phyloP scores from a whole-genome alignment of 2,329 filamentous ascomycete species.

The Elsinoe arachidis region DNA sequence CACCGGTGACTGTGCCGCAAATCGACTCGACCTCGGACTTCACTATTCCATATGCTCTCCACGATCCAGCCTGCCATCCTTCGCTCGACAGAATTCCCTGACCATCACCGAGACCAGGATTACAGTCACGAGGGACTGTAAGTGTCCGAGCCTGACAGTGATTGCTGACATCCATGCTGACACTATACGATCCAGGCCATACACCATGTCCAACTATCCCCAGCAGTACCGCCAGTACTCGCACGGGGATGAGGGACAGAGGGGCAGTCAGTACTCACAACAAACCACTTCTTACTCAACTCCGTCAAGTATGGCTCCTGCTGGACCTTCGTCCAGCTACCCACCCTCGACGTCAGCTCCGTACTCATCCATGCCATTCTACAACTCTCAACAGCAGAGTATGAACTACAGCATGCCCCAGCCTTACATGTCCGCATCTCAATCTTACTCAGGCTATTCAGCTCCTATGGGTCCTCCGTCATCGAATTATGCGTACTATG shows the following conservation, averaged over 20 bases:
- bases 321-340: background rate
- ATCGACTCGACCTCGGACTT: background rate
- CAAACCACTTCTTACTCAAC: background rate
- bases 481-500: slow-evolving; percentile 7
- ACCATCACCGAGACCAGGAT: background rate
- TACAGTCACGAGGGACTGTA: slow-evolving; percentile 1
- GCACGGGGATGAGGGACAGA: slow-evolving; percentile 6
- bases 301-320: slow-evolving; percentile 7
- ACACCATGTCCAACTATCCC: slow-evolving; percentile 5
- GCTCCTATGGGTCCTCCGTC: background rate
- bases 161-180: background rate
- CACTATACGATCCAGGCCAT: background rate
- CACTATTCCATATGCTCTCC: slow-evolving; percentile 6
- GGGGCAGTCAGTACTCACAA: background rate
- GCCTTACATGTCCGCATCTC: slow-evolving; percentile 4
- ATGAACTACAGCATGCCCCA: slow-evolving; percentile 7
- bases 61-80: slow-evolving; percentile 7
- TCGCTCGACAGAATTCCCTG: slow-evolving; percentile 8
- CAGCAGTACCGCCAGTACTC: slow-evolving; percentile 11
- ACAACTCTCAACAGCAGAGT: slow-evolving; percentile 2
- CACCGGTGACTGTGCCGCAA: background rate
- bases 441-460: background rate
- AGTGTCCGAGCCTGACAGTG: background rate
- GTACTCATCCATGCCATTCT: slow-evolving; percentile 1
- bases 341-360: background rate